These are phyloP conservation scores for Balakata baccata DNA, from an alignment of 345 rosid species.

Conservation along the genomic window DNA sequence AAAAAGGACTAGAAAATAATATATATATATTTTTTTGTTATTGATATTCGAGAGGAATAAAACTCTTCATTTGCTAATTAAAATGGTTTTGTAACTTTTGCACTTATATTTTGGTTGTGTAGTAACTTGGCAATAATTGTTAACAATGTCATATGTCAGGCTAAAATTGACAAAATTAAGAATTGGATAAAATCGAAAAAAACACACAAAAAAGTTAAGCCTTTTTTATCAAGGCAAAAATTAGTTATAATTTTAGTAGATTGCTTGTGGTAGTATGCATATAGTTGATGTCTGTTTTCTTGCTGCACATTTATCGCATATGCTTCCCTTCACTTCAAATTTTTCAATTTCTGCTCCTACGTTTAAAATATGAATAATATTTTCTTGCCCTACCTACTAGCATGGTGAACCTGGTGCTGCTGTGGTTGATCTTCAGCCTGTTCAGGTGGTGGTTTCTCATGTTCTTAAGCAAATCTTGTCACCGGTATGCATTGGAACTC, in stretches of 20 bases:
- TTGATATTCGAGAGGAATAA: neutral
- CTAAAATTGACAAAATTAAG: neutral
- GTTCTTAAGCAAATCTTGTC: constrained; percentile 79
- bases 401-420: constrained; percentile 97
- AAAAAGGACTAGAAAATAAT: neutral
- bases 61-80: neutral
- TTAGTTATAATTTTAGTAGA: constrained; percentile 12
- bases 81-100: neutral
- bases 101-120: neutral
- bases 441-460: constrained; percentile 81
- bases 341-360: neutral
- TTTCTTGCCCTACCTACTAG: constrained; percentile 34
- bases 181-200: neutral
- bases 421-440: constrained; percentile 81
- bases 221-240: neutral
- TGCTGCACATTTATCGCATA: neutral
- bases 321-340: constrained; percentile 4
- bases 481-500: constrained; percentile 46
- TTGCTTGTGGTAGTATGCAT: neutral
- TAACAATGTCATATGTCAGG: neutral
- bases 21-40: neutral
- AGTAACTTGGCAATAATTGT: neutral
- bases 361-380: constrained; percentile 5
- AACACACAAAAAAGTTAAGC: neutral
- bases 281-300: neutral